Evolutionary conservation across 768 basidiomycete genomes (phyloP).

Genomic region (Cubamyces sp.): DNA sequence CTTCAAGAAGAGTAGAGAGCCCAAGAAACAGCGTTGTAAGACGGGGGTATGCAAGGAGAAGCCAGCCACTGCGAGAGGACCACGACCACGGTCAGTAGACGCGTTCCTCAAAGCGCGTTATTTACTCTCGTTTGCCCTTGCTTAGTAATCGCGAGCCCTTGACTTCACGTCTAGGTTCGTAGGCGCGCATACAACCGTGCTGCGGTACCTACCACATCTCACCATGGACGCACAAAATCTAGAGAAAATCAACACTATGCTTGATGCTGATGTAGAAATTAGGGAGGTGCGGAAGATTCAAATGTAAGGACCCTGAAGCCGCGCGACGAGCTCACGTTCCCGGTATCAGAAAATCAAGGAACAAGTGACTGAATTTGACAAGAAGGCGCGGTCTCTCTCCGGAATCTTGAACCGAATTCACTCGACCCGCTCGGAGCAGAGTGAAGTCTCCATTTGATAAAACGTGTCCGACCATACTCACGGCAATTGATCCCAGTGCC

Average conservation of each 20-base stretch:
- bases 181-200: not conserved
- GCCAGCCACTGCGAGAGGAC: not conserved
- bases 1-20: not conserved
- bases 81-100: constrained; percentile 8
- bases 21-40: not conserved
- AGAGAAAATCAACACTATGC: constrained; percentile 57
- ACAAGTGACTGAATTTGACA: constrained; percentile 74
- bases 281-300: constrained; percentile 56
- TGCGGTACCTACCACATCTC: constrained; percentile 11
- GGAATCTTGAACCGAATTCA: constrained; percentile 82
- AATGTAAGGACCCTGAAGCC: not conserved
- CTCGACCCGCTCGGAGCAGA: constrained; percentile 62
- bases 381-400: constrained; percentile 70
- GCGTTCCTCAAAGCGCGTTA: constrained; percentile 18
- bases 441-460: constrained; percentile 43
- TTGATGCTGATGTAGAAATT: constrained; percentile 65
- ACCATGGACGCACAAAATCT: constrained; percentile 61
- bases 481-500: constrained; percentile 52
- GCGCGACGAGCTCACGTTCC: constrained; percentile 13
- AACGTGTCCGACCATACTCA: not conserved
- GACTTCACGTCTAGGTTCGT: not conserved
- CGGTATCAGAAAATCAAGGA: constrained; percentile 74
- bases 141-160: not conserved
- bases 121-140: constrained; percentile 10
- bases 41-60: constrained; percentile 21